Conservation (phyloP, 768 basidiomycete genomes). For the Chalciporus sphaerocephalus region DNA sequence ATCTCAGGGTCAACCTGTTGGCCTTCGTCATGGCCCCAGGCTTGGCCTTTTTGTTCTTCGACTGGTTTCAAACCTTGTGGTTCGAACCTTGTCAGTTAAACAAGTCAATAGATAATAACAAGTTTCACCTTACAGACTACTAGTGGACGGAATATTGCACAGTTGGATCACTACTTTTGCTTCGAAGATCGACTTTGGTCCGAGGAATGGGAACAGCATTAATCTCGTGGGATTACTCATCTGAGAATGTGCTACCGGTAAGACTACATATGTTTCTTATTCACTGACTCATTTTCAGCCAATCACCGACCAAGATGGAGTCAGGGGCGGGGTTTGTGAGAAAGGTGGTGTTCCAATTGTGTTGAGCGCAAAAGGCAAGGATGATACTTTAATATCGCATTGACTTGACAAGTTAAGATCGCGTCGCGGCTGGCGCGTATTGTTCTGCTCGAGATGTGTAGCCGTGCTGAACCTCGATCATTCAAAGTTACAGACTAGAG, state of each 20-base stretch:
- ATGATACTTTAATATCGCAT: constrained; percentile 12
- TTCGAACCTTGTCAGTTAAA: no score
- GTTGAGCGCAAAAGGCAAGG: constrained; percentile 6
- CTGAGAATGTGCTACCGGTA: background rate
- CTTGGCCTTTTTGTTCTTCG: background rate
- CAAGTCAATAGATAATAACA: background rate
- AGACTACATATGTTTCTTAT: constrained; percentile 7
- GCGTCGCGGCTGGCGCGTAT: background rate
- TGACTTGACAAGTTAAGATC: constrained; percentile 1
- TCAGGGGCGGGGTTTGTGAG: constrained; percentile 6
- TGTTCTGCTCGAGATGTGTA: no score
- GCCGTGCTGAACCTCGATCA: constrained; percentile 28
- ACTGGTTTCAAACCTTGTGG: background rate
- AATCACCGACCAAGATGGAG: background rate
- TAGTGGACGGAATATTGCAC: background rate
- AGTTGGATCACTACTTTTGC: background rate
- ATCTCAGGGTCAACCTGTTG: background rate
- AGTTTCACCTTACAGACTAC: background rate
- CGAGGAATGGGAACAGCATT: background rate
- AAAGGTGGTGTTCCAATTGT: background rate
- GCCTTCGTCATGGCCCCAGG: background rate
- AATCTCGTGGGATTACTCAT: constrained; percentile 1
- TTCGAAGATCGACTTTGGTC: constrained; percentile 2
- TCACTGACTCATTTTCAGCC: constrained; percentile 1
- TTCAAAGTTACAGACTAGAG: no score